phyloP scores from a whole-genome alignment of 1,284 basidiomycete genomes.

The Sporisorium exsertum region DNA sequence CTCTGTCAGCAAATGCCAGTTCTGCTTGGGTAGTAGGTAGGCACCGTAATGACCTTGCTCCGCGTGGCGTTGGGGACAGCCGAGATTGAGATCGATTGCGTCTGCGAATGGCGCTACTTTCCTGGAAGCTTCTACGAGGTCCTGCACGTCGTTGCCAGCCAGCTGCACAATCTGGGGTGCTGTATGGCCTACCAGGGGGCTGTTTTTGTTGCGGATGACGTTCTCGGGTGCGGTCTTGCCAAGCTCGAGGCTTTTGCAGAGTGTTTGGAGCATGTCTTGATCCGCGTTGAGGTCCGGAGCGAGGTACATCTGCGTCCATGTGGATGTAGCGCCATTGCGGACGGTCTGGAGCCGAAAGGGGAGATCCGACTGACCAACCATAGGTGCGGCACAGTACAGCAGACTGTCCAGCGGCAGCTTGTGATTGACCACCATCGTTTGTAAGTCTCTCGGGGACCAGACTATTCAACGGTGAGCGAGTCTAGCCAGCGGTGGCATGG shows the following conservation, averaged over 20 bases:
- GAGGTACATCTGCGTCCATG: slow-evolving; percentile 63
- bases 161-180: slow-evolving; percentile 78
- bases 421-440: slow-evolving; percentile 22
- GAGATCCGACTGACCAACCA: slow-evolving; percentile 64
- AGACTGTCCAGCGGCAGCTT: slow-evolving; percentile 35
- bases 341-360: slow-evolving; percentile 59
- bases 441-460: not conserved
- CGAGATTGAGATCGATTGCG: slow-evolving; percentile 74
- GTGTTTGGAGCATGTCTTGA: slow-evolving; percentile 34
- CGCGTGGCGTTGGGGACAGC: slow-evolving; percentile 80
- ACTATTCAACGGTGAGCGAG: not conserved
- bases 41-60: slow-evolving; percentile 78
- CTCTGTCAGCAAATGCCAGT: slow-evolving; percentile 77
- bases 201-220: not conserved
- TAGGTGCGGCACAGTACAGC: slow-evolving; percentile 56
- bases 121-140: slow-evolving; percentile 75
- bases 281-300: slow-evolving; percentile 30
- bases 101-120: slow-evolving; percentile 75
- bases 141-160: slow-evolving; percentile 77
- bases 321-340: slow-evolving; percentile 57
- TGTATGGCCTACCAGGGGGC: slow-evolving; percentile 5
- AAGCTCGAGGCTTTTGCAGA: slow-evolving; percentile 38
- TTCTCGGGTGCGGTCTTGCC: slow-evolving; percentile 38
- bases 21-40: slow-evolving; percentile 76
- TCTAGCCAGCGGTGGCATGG: not conserved